phyloP scores from a whole-genome alignment of 495 filamentous ascomycete species.

The Aspergillus haitiensis region DNA sequence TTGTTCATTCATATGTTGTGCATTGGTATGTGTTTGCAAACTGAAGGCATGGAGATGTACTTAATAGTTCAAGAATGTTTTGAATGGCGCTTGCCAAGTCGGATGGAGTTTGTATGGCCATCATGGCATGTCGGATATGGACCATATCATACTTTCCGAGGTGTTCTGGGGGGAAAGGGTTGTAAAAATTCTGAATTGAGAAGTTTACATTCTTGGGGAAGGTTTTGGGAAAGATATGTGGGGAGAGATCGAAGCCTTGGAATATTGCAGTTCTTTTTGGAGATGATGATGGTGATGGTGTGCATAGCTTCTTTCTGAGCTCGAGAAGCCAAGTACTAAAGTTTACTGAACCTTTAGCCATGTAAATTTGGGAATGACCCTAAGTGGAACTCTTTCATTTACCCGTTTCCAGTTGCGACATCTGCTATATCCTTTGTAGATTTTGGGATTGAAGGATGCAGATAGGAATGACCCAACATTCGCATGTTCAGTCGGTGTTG shows the following conservation, averaged over 20 bases:
- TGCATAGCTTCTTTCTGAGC: not conserved
- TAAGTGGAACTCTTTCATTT: not conserved
- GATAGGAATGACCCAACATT: constrained; percentile 6
- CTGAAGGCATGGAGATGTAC: not conserved
- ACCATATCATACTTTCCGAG: constrained; percentile 17
- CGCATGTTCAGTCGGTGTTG: constrained; percentile 12
- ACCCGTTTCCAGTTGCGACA: constrained; percentile 16
- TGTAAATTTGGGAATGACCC: not conserved
- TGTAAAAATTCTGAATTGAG: constrained; percentile 14
- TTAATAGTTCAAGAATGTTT: constrained; percentile 12
- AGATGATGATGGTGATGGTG: not conserved
- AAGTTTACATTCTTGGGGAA: constrained; percentile 6
- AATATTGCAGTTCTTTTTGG: not conserved
- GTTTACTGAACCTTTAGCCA: not conserved
- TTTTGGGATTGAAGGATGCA: constrained; percentile 6
- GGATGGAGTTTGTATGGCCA: not conserved
- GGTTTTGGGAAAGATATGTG: constrained; percentile 7
- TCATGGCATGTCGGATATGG: constrained; percentile 3
- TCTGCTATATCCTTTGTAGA: constrained; percentile 9
- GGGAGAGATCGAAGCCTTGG: constrained; percentile 16
- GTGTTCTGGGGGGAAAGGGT: constrained; percentile 12
- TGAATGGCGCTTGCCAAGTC: not conserved
- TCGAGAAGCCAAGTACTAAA: constrained; percentile 12
- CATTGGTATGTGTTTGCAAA: not conserved
- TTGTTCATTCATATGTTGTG: not conserved